Conservation (phyloP, 2,329 filamentous ascomycete genomes). For the Sarocladium oryzae region DNA sequence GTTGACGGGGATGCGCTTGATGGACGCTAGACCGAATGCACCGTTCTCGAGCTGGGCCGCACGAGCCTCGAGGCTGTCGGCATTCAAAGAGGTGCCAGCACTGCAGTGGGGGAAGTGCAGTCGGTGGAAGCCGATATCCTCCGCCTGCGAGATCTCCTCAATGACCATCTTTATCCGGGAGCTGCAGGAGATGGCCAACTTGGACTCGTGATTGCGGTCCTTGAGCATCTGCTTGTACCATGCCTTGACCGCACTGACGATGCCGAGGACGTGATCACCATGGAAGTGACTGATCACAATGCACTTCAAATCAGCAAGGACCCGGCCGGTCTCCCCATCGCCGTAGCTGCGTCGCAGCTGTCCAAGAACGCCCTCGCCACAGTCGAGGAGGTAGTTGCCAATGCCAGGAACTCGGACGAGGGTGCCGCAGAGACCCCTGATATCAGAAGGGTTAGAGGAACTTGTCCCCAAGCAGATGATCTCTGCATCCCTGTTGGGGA, state of each 20-base stretch:
- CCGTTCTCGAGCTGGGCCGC: conserved; percentile 16
- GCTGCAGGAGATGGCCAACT: conserved; percentile 64
- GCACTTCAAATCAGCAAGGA: conserved; percentile 70
- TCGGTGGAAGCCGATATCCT: conserved; percentile 64
- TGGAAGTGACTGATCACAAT: conserved; percentile 96
- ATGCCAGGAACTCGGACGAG: conserved; percentile 75
- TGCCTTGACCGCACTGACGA: conserved; percentile 69
- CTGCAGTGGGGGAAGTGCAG: conserved; percentile 28
- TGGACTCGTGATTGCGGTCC: conserved; percentile 27
- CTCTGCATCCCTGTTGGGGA: conserved; percentile 71
- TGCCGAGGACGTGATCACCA: conserved; percentile 92
- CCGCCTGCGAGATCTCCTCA: conserved; percentile 69
- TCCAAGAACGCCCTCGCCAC: conserved; percentile 85
- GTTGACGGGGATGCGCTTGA: conserved; percentile 61
- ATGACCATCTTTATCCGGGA: conserved; percentile 68
- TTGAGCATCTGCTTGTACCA: conserved; percentile 57
- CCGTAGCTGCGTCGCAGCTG: conserved; percentile 73
- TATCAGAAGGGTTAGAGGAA: conserved; percentile 83
- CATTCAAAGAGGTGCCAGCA: not conserved
- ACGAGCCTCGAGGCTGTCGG: not conserved
- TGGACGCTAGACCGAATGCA: conserved; percentile 54
- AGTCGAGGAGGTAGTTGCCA: conserved; percentile 88
- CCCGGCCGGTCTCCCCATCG: conserved; percentile 45
- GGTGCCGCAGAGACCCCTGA: conserved; percentile 90
- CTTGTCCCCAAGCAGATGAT: conserved; percentile 87